Base-by-base conservation (phyloP, 305 asterid species). In the Fraxinus angustifolia region DNA sequence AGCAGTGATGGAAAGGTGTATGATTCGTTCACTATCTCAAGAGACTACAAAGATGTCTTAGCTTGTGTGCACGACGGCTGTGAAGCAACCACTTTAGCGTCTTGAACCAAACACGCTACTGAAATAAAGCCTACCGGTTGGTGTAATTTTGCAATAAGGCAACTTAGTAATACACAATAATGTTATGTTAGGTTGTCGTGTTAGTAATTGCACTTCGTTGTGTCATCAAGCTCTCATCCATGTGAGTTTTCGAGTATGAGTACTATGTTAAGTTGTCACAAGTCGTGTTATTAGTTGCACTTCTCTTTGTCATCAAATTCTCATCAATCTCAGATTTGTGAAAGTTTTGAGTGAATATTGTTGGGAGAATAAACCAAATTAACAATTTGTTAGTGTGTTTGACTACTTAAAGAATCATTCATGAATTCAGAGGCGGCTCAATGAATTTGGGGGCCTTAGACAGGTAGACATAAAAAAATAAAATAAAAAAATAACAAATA, bases 51-150 rank as follows among this genome's bases (percentile, higher is more conserved):
- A 78, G 93, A 89, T 86, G 90, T 87, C 62, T 81, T 90, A n/a
- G 92, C 92, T 1, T 89, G 91, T 83, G 92, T 90, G 16, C 90
- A 87, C 84, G 93, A 88, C 87, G 88, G 90, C 1, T 88, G 93
- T 83, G 92, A 90, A 53, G 81, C 88, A 48, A 87, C 83, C 65
- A 92, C 93, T 67, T 74, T 79, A 36, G 97, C 94, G 19, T 65
- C 74, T 72, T 93, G 82, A 88, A 77, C 65, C 30, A 16, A 11
- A 26, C 14, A 3, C 28, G 73, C 14, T 26, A 28, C n/a, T 26
- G 36, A 60, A 21, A 60, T 12, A 30, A 60, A 23, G 14, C 33
- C 31, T 50, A 16, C 8, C 16, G 23, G 21, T 50, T 16, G 62
- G 62, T 4, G 62, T 50, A 16, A 50, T 16, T 16, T 1, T 50